Conservation (phyloP, 2,329 filamentous ascomycete species). For the Fusarium armeniacum region DNA sequence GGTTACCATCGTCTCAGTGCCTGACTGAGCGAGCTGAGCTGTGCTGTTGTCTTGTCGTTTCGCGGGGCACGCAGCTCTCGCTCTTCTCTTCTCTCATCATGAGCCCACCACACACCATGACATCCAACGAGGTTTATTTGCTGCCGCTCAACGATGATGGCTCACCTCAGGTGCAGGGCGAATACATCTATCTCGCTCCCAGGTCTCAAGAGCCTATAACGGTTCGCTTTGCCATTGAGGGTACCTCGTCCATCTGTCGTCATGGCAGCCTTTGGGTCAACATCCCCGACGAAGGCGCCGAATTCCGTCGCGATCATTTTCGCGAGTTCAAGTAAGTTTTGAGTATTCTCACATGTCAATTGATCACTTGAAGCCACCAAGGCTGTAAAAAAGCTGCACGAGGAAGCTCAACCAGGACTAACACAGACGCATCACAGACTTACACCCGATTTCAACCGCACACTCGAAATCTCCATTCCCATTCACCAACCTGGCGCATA, state of each 20-base stretch:
- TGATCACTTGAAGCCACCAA: constrained; percentile 6
- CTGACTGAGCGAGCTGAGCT: constrained; percentile 15
- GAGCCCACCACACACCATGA: constrained; percentile 70
- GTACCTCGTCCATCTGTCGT: constrained; percentile 94
- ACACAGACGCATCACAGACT: constrained; percentile 69
- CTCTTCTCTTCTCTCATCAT: constrained; percentile 60
- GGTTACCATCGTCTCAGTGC: constrained; percentile 40
- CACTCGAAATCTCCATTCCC: constrained; percentile 89
- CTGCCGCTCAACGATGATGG: constrained; percentile 93
- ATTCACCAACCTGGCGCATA: constrained; percentile 88
- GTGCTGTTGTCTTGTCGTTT: constrained; percentile 44
- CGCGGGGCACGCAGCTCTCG: constrained; percentile 50
- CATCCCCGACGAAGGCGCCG: constrained; percentile 80
- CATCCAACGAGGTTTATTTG: constrained; percentile 82
- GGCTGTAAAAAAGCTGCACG: neutral
- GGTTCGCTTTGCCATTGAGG: constrained; percentile 91
- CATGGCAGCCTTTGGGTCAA: constrained; percentile 98
- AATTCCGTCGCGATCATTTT: constrained; percentile 84
- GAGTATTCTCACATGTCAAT: constrained; percentile 6
- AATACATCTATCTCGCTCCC: constrained; percentile 92
- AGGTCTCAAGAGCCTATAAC: constrained; percentile 79
- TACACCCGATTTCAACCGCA: constrained; percentile 91
- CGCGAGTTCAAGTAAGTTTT: constrained; percentile 85
- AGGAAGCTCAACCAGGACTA: neutral
- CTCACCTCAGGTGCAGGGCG: constrained; percentile 87